These are phyloP conservation scores for Cladosporium cucumerinum DNA, from an alignment of 2,329 filamentous ascomycete species.

Conservation along the genomic window DNA sequence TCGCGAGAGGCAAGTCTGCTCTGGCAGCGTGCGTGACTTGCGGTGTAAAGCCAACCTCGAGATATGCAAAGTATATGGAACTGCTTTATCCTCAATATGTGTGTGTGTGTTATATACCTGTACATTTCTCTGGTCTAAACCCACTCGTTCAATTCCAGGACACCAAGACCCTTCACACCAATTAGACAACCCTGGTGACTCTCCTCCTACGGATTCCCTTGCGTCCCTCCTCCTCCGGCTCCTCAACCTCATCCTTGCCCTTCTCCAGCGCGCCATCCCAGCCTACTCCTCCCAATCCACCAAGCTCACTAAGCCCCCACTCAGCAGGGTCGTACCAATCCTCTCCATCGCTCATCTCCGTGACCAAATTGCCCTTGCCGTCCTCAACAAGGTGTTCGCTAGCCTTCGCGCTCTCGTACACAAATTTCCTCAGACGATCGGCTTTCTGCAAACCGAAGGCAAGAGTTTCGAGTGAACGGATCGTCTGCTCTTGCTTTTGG, in stretches of 20 bases:
- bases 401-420: conserved; percentile 72
- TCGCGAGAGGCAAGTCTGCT: background rate
- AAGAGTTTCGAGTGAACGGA: conserved; percentile 65
- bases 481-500: conserved; percentile 82
- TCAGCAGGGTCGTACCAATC: conserved; percentile 85
- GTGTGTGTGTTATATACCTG: no score
- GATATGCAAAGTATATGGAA: background rate
- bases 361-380: conserved; percentile 30
- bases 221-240: conserved; percentile 50
- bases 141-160: background rate
- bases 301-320: conserved; percentile 58
- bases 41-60: background rate
- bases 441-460: conserved; percentile 69
- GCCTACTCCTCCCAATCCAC: conserved; percentile 30
- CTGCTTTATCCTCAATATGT: background rate
- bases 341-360: conserved; percentile 80
- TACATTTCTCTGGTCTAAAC: background rate
- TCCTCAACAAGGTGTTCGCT: conserved; percentile 63
- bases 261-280: conserved; percentile 66
- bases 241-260: conserved; percentile 75
- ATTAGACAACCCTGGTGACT: conserved; percentile 12
- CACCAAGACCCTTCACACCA: background rate
- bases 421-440: conserved; percentile 66
- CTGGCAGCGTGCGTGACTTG: background rate
- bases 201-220: conserved; percentile 46